Base-by-base conservation (phyloP, 768 basidiomycete genomes). In the Trametopsis cervina region DNA sequence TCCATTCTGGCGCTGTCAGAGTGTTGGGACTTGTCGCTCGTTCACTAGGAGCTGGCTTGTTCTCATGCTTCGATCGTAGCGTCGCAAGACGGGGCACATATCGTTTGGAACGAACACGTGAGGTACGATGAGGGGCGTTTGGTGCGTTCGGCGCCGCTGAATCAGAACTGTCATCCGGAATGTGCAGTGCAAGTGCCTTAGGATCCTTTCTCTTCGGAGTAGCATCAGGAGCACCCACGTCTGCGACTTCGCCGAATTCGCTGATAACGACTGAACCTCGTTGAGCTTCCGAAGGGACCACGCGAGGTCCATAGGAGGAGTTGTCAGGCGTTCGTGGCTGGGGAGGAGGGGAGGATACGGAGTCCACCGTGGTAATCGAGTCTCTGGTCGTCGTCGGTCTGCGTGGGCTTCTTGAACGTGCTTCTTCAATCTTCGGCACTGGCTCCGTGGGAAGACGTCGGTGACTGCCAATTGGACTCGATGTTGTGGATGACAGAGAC, bases 61-160 rank as follows among this genome's bases (percentile, higher is more conserved):
- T 52, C 15, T 55, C 55, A 4, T 59, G 70, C 26, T 72, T 71
- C 13, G 76, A 67, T 23, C 72, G 72, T 44, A 83, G 63, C 50
- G 72, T 74, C 10, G 70, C 66, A 17, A 77, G 74, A 12, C 74
- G 70, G 12, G 66, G 55, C 27, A 66, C 54, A 48, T 75, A 62
- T 15, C 79, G 75, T 61, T 77, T 84, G 4, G 76, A 67, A 20
- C 80, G 75, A n/a, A 78, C 48, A 39, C 74, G 74, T 7, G 75
- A 63, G 40, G 62, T 69, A 26, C 59, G 66, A 10, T 29, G 56
- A 40, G 59, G 56, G 12, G 60, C 60, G n/a, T n/a, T n/a, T n/a
- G n/a, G n/a, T n/a, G n/a, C n/a, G n/a, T n/a, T n/a, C n/a, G n/a
- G n/a, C 15, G 63, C 52, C 29, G 77, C 75, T 13, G 77, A 78